phyloP scores from a whole-genome alignment of 2,329 filamentous ascomycete species.

The Amauroascus verrucosus region DNA sequence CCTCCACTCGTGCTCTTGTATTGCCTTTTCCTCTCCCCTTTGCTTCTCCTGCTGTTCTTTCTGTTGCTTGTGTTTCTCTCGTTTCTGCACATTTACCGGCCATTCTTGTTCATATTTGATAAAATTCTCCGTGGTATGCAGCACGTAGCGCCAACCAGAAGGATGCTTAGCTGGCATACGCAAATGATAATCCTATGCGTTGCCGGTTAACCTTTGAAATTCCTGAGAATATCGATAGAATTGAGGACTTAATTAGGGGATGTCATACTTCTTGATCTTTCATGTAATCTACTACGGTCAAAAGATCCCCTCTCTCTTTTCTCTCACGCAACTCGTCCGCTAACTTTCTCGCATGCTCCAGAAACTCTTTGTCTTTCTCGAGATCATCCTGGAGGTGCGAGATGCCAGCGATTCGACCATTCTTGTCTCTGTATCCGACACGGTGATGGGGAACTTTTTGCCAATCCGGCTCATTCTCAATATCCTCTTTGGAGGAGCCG shows the following conservation, averaged over 20 bases:
- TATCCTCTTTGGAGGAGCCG: slow-evolving; percentile 33
- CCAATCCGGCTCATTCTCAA: slow-evolving; percentile 39
- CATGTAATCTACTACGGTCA: slow-evolving; percentile 24
- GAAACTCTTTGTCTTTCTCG: slow-evolving; percentile 19
- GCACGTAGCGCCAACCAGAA: slow-evolving; percentile 42
- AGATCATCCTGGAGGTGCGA: slow-evolving; percentile 25
- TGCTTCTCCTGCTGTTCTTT: slow-evolving; percentile 19
- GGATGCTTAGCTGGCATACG: slow-evolving; percentile 37
- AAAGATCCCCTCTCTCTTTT: slow-evolving; percentile 20
- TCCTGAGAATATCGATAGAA: no score
- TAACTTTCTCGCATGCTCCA: slow-evolving; percentile 22
- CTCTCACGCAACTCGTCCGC: slow-evolving; percentile 21
- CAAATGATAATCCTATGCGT: slow-evolving; percentile 36
- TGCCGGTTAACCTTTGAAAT: background rate
- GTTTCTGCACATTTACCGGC: slow-evolving; percentile 39
- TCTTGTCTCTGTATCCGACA: slow-evolving; percentile 32
- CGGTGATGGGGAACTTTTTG: slow-evolving; percentile 29
- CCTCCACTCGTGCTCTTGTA: slow-evolving; percentile 24
- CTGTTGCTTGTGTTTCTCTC: slow-evolving; percentile 24
- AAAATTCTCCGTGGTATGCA: slow-evolving; percentile 41
- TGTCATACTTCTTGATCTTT: slow-evolving; percentile 20
- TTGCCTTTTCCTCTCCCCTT: slow-evolving; percentile 18
- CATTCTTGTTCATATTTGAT: slow-evolving; percentile 42
- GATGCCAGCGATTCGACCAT: slow-evolving; percentile 32
- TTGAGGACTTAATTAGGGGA: background rate